phyloP scores from a whole-genome alignment of 2,329 filamentous ascomycete genomes.

The Fusarium subtropicale region DNA sequence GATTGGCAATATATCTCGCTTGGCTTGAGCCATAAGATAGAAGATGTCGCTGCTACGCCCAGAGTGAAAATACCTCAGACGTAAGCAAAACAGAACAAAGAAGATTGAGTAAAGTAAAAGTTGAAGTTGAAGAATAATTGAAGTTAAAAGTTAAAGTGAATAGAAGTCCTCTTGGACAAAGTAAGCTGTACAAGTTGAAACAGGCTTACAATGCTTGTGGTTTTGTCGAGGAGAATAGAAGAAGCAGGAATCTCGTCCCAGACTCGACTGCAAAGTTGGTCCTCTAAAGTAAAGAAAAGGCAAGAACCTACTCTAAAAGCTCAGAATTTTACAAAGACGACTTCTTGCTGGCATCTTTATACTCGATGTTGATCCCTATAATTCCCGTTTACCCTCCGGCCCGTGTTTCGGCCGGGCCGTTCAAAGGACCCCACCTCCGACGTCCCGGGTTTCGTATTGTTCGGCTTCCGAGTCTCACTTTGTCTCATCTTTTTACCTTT shows the following conservation, averaged over 20 bases:
- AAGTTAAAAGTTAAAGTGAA: neutral
- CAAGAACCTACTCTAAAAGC: conserved; percentile 23
- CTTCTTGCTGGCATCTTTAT: neutral
- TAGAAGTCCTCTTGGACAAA: conserved; percentile 27
- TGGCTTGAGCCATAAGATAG: conserved; percentile 28
- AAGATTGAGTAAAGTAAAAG: conserved; percentile 17
- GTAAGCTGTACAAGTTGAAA: conserved; percentile 7
- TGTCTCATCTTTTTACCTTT: conserved; percentile 21
- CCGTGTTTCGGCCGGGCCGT: conserved; percentile 32
- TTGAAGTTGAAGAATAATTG: neutral
- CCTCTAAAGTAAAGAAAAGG: conserved; percentile 6
- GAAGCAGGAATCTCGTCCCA: conserved; percentile 27
- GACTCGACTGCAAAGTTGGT: conserved; percentile 38
- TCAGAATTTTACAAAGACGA: neutral
- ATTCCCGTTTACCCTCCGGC: conserved; percentile 12
- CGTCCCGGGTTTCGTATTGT: conserved; percentile 32
- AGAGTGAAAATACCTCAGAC: neutral
- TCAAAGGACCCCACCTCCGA: conserved; percentile 33
- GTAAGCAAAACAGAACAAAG: conserved; percentile 1
- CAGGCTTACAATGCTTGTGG: conserved; percentile 18
- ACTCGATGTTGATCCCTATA: neutral
- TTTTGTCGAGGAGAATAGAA: conserved; percentile 11
- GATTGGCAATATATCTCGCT: conserved; percentile 16
- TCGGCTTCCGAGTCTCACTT: conserved; percentile 38
- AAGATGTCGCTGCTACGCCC: conserved; percentile 19